Conservation (phyloP, 169 alveolate genomes). For the Fabrea salina region DNA sequence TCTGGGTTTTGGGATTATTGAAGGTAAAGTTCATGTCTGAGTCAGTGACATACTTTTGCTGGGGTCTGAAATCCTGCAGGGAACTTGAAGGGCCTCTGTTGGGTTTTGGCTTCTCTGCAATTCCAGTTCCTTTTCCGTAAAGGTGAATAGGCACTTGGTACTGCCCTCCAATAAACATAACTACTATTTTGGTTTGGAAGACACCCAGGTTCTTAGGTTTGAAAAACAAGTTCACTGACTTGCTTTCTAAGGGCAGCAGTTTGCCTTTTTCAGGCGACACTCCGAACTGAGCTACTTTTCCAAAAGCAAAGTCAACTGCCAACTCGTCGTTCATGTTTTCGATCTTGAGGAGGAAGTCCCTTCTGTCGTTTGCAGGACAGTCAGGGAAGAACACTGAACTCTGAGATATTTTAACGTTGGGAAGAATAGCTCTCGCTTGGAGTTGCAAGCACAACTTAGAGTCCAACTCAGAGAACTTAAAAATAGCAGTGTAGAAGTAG, state of each 20-base stretch:
- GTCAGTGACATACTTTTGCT: slow-evolving; percentile 55
- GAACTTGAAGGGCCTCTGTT: slow-evolving; percentile 72
- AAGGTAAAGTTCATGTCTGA: slow-evolving; percentile 36
- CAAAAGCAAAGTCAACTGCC: slow-evolving; percentile 70
- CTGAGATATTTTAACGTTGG: neutral
- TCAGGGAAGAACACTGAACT: neutral
- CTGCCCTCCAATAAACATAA: slow-evolving; percentile 63
- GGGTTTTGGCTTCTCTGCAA: slow-evolving; percentile 32
- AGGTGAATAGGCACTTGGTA: slow-evolving; percentile 71
- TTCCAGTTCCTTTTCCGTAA: slow-evolving; percentile 58
- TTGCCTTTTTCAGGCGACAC: slow-evolving; percentile 71
- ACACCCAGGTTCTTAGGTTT: slow-evolving; percentile 82
- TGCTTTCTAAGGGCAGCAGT: slow-evolving; percentile 71
- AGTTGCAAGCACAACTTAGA: slow-evolving; percentile 1
- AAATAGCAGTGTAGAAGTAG: slow-evolving; percentile 20
- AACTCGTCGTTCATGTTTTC: slow-evolving; percentile 78
- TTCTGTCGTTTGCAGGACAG: slow-evolving; percentile 14
- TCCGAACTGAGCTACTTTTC: slow-evolving; percentile 77
- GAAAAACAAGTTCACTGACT: slow-evolving; percentile 64
- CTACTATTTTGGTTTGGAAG: slow-evolving; percentile 56
- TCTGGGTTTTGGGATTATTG: neutral
- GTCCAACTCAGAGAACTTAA: neutral
- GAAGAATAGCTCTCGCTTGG: slow-evolving; percentile 8
- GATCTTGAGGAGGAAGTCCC: slow-evolving; percentile 36
- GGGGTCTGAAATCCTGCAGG: slow-evolving; percentile 59